Conservation (phyloP, 768 basidiomycete species). For the Russula abietina region DNA sequence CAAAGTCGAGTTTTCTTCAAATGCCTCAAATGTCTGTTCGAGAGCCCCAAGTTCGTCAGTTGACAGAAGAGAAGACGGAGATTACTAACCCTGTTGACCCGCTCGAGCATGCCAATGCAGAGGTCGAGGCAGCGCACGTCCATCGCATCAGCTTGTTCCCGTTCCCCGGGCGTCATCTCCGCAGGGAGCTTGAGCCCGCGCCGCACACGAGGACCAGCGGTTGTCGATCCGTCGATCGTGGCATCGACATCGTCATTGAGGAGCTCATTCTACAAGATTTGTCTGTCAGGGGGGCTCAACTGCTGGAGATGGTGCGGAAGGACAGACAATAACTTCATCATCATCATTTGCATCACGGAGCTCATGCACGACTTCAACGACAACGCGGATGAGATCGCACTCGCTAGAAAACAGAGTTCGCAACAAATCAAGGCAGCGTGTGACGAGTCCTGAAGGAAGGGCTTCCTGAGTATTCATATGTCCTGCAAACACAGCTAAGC, state of each 20-base stretch:
- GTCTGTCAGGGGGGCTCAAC: background rate
- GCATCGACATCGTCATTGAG: slow-evolving; percentile 33
- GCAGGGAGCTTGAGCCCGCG: slow-evolving; percentile 32
- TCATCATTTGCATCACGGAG: too few species aligned
- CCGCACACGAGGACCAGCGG: slow-evolving; percentile 20
- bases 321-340: too few species aligned
- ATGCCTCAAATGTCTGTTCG: slow-evolving; percentile 42
- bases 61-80: slow-evolving; percentile 11
- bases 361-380: too few species aligned
- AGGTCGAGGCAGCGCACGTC: slow-evolving; percentile 72
- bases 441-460: too few species aligned
- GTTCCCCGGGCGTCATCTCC: slow-evolving; percentile 56
- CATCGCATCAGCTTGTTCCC: slow-evolving; percentile 49
- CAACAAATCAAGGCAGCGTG: too few species aligned
- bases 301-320: too few species aligned
- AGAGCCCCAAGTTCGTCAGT: background rate
- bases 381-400: too few species aligned
- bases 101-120: slow-evolving; percentile 79
- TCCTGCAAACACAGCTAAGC: too few species aligned
- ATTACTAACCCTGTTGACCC: slow-evolving; percentile 67
- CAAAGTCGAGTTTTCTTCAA: slow-evolving; percentile 64
- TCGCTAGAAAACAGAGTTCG: too few species aligned
- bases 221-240: slow-evolving; percentile 31
- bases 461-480: too few species aligned
- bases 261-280: slow-evolving; percentile 25